Conservation (phyloP, 257 asterid genomes). For the Ligustrum vulgare region DNA sequence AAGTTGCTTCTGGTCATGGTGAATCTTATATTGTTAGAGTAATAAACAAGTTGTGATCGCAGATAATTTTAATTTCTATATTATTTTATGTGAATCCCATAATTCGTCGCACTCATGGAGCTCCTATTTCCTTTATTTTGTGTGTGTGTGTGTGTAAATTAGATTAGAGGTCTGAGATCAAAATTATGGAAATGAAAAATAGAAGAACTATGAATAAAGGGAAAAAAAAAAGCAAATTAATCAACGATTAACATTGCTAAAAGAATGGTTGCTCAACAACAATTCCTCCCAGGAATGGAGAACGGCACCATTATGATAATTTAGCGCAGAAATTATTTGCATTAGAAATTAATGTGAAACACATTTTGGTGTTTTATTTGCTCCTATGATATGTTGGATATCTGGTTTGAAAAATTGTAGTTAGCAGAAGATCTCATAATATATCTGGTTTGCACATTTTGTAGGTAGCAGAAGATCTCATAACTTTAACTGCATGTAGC, state of each 20-base stretch:
- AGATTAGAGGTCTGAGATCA: neutral
- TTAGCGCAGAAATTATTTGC: neutral
- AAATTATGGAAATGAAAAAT: neutral
- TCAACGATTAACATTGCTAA: neutral
- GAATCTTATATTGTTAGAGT: neutral
- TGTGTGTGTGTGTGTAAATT: too few relatives aligned
- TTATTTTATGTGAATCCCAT: neutral
- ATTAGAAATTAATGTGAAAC: neutral
- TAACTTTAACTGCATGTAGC: slow-evolving; percentile 9
- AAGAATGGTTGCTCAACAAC: neutral
- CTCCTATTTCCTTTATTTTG: neutral
- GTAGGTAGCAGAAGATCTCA: slow-evolving; percentile 22
- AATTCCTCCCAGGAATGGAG: neutral
- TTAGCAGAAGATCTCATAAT: too few relatives aligned
- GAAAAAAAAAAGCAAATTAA: neutral
- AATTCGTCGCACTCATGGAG: slow-evolving; percentile 2
- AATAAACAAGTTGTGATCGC: neutral
- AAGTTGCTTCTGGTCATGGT: neutral
- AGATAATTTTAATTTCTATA: neutral
- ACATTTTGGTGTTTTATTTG: neutral
- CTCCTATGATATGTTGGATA: neutral
- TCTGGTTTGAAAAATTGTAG: slow-evolving; percentile 7
- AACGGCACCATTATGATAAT: neutral
- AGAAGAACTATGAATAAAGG: neutral
- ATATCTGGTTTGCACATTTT: neutral